Conservation (phyloP, 2,329 filamentous ascomycete species). For the Colletotrichum orbiculare region DNA sequence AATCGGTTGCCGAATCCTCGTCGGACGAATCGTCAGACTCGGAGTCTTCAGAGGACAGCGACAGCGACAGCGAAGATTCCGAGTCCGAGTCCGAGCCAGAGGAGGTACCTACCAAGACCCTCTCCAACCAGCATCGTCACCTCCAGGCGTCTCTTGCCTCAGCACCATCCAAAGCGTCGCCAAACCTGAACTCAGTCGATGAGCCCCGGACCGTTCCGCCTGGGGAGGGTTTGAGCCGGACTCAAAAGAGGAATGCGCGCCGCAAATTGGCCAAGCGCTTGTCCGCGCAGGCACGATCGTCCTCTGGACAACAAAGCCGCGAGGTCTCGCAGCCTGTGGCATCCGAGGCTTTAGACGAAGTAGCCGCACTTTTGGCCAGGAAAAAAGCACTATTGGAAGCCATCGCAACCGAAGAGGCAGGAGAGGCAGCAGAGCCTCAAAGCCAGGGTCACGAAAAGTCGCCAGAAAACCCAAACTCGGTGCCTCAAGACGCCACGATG, state of each 20-base stretch:
- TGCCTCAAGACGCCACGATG: slow-evolving; percentile 6
- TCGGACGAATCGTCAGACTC: slow-evolving; percentile 19
- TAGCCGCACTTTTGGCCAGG: slow-evolving; percentile 49
- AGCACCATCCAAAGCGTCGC: slow-evolving; percentile 15
- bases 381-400: slow-evolving; percentile 54
- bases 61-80: slow-evolving; percentile 37
- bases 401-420: slow-evolving; percentile 35
- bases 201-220: slow-evolving; percentile 43
- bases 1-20: slow-evolving; percentile 6
- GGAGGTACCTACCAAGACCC: slow-evolving; percentile 48
- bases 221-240: slow-evolving; percentile 52
- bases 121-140: slow-evolving; percentile 17
- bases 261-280: slow-evolving; percentile 52
- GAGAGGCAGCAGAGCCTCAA: background rate
- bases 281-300: slow-evolving; percentile 17
- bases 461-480: background rate
- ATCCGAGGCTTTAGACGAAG: slow-evolving; percentile 12
- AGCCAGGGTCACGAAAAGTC: slow-evolving; percentile 6
- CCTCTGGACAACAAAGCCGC: background rate
- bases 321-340: background rate
- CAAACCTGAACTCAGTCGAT: slow-evolving; percentile 12
- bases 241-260: slow-evolving; percentile 64
- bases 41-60: slow-evolving; percentile 22
- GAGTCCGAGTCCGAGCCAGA: slow-evolving; percentile 48
- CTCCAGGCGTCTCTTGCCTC: background rate